Evolutionary conservation across 2,329 filamentous ascomycete genomes (phyloP).

Genomic region (Bipolaris bicolor): DNA sequence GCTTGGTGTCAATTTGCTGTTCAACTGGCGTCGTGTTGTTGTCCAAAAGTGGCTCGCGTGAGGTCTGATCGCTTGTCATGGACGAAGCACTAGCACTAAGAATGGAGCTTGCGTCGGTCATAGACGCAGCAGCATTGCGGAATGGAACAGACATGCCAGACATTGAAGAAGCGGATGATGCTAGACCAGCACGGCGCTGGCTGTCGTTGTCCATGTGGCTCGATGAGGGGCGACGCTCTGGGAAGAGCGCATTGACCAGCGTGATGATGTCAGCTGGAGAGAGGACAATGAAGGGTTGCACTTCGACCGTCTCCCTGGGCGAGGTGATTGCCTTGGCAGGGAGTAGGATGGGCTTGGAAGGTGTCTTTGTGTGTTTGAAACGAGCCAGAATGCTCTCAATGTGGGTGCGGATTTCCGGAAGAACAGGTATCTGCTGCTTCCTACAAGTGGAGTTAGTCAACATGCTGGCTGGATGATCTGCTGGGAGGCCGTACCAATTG

Average conservation of each 20-base stretch:
- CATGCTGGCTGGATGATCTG: conserved; percentile 18
- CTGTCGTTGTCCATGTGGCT: conserved; percentile 52
- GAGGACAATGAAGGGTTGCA: conserved; percentile 79
- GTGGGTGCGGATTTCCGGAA: conserved; percentile 68
- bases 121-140: conserved; percentile 59
- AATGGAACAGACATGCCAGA: conserved; percentile 58
- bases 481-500: conserved; percentile 63
- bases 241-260: conserved; percentile 82
- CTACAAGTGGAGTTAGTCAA: conserved; percentile 43
- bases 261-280: conserved; percentile 80
- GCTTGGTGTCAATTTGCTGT: conserved; percentile 53
- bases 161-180: conserved; percentile 57
- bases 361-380: conserved; percentile 58
- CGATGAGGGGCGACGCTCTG: conserved; percentile 71
- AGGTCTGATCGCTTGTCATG: conserved; percentile 73
- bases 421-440: conserved; percentile 67
- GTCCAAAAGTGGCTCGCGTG: conserved; percentile 68
- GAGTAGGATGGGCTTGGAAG: conserved; percentile 64
- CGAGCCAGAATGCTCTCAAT: conserved; percentile 74
- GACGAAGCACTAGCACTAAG: conserved; percentile 76
- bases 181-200: conserved; percentile 55
- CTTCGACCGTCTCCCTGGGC: conserved; percentile 75
- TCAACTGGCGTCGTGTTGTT: conserved; percentile 32
- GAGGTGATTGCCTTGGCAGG: conserved; percentile 75
- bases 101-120: conserved; percentile 69